Base-by-base conservation (phyloP, 1,139 yeast genomes). In the Suzukiozyma palmioleophila region DNA sequence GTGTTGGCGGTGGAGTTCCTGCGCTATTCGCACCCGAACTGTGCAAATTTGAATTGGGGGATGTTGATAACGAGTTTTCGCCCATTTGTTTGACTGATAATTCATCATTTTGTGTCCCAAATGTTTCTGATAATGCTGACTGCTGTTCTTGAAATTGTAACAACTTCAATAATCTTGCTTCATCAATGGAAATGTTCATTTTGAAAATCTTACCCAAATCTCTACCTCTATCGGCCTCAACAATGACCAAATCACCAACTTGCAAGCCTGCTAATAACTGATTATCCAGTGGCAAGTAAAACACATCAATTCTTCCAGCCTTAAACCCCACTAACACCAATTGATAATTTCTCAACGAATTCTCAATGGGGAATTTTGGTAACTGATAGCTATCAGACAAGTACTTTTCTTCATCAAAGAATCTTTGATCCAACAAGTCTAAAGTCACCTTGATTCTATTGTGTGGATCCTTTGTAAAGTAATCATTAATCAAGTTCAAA, bases 181-280 rank as follows among this genome's bases (percentile, higher is more conserved):
- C 83, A 48, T 86, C 90, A 32, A 82, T 66, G 3, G 82, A 69
- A 24, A 90, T 77, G 44, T 76, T 72, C 46, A 85, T 72, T 48
- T 79, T 81, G 27, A 82, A 76, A 32, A 92, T 79, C 53, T 81
- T 78, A 18, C 97, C 97, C 47, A 92, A 66, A 64, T 92, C 98
- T 39, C 85, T 73, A 32, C 98, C 98, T 37, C 98, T 73, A 58
- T 92, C 98, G n/a, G 97, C 98, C 59, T 92, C 97, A 29, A 90
- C 96, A 49, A 90, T 82, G 11, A 92, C 96, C 56, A 89, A 73
- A 57, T 89, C 97, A 22, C 86, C 85, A 13, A 77, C 63, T 35
- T 73, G 67, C 30, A 64, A 50, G 30, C 50, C 44, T 22, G 43
- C 37, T 36, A 51, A 43, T 14, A 29, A 42, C 37, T 42, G 39